Conservation (phyloP, 139 green algal genomes). For the Chlamydomonas incerta region DNA sequence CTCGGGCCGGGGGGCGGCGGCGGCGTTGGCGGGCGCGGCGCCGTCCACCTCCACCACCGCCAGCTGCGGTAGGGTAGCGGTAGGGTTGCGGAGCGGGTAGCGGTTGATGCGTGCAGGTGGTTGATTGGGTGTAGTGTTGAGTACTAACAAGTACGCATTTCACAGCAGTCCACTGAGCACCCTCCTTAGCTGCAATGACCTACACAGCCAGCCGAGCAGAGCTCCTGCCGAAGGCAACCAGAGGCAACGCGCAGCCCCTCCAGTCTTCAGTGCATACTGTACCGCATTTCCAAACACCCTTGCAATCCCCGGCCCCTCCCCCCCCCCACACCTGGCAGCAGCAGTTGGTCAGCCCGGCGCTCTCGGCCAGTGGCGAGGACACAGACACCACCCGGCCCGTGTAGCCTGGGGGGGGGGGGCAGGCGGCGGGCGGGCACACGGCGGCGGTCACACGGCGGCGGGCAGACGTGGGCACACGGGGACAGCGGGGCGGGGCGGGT, state of each 20-base stretch:
- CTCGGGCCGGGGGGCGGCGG: not conserved
- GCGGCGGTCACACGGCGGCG: no score
- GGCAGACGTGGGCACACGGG: no score
- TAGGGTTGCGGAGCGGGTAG: not conserved
- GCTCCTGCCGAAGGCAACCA: not conserved
- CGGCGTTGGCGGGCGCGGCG: not conserved
- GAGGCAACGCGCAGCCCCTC: not conserved
- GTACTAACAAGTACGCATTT: no score
- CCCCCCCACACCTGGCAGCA: slow-evolving; percentile 4
- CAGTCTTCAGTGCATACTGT: not conserved
- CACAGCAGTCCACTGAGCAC: no score
- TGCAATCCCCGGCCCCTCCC: not conserved
- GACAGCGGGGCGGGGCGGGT: no score
- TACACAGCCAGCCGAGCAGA: no score
- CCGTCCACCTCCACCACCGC: slow-evolving; percentile 27
- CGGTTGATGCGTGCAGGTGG: no score
- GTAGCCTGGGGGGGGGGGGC: not conserved
- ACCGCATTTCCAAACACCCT: not conserved
- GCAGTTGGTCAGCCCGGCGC: slow-evolving; percentile 15
- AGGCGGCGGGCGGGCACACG: no score
- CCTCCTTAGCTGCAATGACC: no score
- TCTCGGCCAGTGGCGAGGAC: slow-evolving; percentile 5
- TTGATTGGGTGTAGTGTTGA: no score
- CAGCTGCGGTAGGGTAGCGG: not conserved
- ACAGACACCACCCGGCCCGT: not conserved